These are phyloP conservation scores for Rhizopogon roseolus DNA, from an alignment of 768 basidiomycete genomes.

Conservation along the genomic window DNA sequence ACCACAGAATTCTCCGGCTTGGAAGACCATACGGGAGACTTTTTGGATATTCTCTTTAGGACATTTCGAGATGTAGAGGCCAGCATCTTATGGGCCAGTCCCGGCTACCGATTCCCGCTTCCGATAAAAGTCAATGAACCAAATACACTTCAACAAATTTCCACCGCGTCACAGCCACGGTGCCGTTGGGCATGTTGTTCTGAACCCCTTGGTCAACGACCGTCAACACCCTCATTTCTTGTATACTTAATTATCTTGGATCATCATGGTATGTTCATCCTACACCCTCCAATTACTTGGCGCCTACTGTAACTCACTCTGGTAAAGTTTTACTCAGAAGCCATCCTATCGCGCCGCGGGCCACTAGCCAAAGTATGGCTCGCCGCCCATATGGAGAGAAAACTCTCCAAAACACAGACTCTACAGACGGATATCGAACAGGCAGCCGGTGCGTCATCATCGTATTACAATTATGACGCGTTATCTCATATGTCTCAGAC, in stretches of 20 bases:
- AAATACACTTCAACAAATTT: constrained; percentile 8
- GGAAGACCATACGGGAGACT: neutral
- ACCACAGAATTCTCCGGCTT: neutral
- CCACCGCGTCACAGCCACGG: constrained; percentile 20
- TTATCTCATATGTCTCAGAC: constrained; percentile 35
- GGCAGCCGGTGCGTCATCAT: constrained; percentile 66
- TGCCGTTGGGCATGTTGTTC: constrained; percentile 1
- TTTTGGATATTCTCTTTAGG: constrained; percentile 8
- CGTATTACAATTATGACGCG: neutral
- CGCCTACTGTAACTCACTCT: neutral
- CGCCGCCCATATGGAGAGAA: constrained; percentile 97
- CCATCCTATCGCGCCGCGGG: constrained; percentile 89
- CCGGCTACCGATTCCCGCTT: neutral
- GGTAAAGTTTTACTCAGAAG: constrained; percentile 83
- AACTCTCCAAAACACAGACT: constrained; percentile 93
- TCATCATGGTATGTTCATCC: constrained; percentile 17
- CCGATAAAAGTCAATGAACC: constrained; percentile 2
- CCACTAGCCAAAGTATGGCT: constrained; percentile 98
- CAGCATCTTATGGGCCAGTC: constrained; percentile 13
- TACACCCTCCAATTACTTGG: neutral
- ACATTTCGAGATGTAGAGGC: constrained; percentile 15
- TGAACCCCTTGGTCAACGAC: neutral
- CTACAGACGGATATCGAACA: constrained; percentile 93
- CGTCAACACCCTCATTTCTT: constrained; percentile 9
- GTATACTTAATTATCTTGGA: constrained; percentile 17